Base-by-base conservation (phyloP, 2,329 filamentous ascomycete genomes). In the Tolypocladium ophioglossoides region DNA sequence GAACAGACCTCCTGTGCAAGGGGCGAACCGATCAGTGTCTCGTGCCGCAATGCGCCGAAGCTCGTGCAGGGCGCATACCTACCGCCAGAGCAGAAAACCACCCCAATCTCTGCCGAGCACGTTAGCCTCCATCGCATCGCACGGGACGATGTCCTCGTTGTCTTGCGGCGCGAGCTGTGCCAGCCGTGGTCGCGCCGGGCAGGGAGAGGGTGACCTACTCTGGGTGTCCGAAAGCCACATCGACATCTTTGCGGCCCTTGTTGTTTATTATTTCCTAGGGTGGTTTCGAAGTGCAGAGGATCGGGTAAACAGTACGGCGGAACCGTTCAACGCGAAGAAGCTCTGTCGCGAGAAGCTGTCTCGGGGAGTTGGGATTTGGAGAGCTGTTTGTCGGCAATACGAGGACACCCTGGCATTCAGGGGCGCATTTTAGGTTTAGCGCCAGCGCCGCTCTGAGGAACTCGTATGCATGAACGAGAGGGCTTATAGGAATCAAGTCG, bases 161-260 rank as follows among this genome's bases (percentile, higher is more conserved):
- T 24, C 3, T 38, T 50, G 51, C 38, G 24, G 52, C 20, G 53
- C 37, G 52, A 52, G 46, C n/a, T 39, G 20, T n/a, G 49, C 32
- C 49, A 12, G 49, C 22, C 22, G 50, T 11, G n/a, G 24, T n/a
- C 50, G 49, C 20, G 8, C 11, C 34, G 30, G 20, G 20, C 46
- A 27, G 53, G n/a, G 51, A 49, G 12, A 11, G 14, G 18, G 44
- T 40, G 50, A 78, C 87, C 67, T 80, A 96, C 92, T 97, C 74
- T 97, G 92, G 68, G 87, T 83, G 74, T 97, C 92, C 64, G 91
- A 89, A 67, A 97, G 80, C 92, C 92, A 97, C 88, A 96, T 95
- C 57, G 89, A 87, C 67, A 87, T 70, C 50, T 60, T 67, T 56
- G 55, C 53, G 41, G 37, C 24, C 34, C 34, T 46, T 49, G 44